Base-by-base conservation (phyloP, 768 basidiomycete species). In the Suillus lakei region DNA sequence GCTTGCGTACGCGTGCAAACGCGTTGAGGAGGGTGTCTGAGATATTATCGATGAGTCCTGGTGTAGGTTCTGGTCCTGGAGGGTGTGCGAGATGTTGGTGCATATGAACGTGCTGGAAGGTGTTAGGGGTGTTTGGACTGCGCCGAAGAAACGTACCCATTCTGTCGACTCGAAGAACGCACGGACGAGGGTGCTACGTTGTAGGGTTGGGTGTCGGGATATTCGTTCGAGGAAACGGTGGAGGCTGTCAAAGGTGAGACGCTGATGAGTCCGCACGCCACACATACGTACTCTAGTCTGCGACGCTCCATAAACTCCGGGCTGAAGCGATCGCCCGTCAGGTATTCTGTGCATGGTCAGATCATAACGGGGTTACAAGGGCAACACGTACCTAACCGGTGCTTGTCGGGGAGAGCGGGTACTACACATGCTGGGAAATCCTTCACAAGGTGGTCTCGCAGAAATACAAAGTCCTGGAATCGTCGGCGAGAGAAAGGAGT, bases 401-500 rank as follows among this genome's bases (percentile, higher is more conserved):
- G 98, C 78, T 99, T 99, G 78, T 95, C 96, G 8, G 98, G 98
- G 54, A 99, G 84, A 10, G 94, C 93, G 32, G 98, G 96, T 0
- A 99, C 94, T n/a, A 99, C 96, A 72, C 96, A 97, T 63, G 98
- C 98, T 4, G 96, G 95, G 73, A 98, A 99, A 78, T 96, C 91
- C 80, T 89, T 90, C 13, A 88, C 86, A 30, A 99, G 86, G 71
- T 97, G 88, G 54, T 97, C 90, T 65, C 93, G 84, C 55, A 99
- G 82, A 74, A 99, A 99, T 43, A 93, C 92, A 78, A 99, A 99
- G 79, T 99, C 98, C 72, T 96, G 94, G 79, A 97, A 99, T 38
- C 98, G 89, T 65, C 98, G 85, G 59, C 98, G 88, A 18, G 92
- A 83, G 3, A 89, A 88, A 1, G 93, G 91, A 66, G 82, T 91